Conservation (phyloP, 257 asterid species). For the Rhazya stricta region DNA sequence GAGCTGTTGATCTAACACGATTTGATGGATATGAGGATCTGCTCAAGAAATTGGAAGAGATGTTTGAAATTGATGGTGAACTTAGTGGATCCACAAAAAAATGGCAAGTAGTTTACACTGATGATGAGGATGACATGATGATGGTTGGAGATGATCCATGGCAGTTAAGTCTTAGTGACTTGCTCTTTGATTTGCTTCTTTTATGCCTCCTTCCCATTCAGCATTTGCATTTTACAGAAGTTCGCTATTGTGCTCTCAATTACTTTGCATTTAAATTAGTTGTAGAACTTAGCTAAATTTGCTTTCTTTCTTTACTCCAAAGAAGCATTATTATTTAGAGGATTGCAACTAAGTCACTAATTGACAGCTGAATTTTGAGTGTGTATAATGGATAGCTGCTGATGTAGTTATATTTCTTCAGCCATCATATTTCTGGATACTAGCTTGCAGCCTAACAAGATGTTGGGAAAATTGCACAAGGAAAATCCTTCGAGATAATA, state of each 20-base stretch:
- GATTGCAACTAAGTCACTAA: background rate
- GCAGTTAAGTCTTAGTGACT: conserved; percentile 65
- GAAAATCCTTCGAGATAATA: background rate
- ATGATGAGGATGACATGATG: conserved; percentile 96
- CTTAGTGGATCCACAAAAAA: conserved; percentile 65
- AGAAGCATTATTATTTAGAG: background rate
- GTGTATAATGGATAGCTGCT: background rate
- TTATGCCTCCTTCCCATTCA: background rate
- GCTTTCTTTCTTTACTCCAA: background rate
- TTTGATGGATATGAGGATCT: conserved; percentile 75
- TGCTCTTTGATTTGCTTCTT: conserved; percentile 1
- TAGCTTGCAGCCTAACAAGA: background rate
- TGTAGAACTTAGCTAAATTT: background rate
- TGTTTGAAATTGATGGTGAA: conserved; percentile 87
- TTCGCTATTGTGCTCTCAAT: background rate
- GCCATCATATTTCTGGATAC: background rate
- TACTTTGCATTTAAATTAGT: background rate
- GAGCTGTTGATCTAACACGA: conserved; percentile 84
- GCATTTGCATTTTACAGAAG: background rate
- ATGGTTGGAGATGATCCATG: conserved; percentile 99
- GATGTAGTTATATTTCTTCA: background rate
- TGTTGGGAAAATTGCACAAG: background rate
- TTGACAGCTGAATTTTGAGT: background rate
- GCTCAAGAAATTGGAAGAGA: conserved; percentile 76
- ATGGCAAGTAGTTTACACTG: conserved; percentile 97